These are phyloP conservation scores for Botrytis galanthina DNA, from an alignment of 2,329 filamentous ascomycete genomes.

Conservation along the genomic window DNA sequence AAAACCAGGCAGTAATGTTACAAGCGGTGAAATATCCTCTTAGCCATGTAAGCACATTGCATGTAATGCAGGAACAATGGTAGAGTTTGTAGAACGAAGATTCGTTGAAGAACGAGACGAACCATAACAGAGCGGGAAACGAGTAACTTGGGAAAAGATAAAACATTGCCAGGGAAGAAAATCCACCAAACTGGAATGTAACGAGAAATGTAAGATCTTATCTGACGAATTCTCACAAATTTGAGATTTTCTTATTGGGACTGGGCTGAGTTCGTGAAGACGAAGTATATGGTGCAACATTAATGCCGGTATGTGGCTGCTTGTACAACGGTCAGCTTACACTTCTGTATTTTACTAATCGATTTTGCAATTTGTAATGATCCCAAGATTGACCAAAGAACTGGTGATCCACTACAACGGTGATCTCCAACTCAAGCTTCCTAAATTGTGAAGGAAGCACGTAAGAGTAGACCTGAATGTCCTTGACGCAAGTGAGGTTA, in stretches of 20 bases:
- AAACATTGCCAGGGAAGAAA: neutral
- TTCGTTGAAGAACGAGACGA: constrained; percentile 1
- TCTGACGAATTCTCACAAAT: neutral
- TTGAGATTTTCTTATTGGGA: neutral
- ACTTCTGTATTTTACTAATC: constrained; percentile 12
- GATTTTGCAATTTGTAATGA: constrained; percentile 14
- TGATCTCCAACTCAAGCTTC: neutral
- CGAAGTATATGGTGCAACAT: neutral
- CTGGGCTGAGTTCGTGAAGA: neutral
- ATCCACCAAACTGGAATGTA: neutral
- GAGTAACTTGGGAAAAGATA: neutral
- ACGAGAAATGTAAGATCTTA: neutral
- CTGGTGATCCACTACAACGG: neutral
- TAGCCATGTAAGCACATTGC: constrained; percentile 10
- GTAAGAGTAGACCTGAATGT: neutral
- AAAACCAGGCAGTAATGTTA: neutral
- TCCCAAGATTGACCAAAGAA: neutral
- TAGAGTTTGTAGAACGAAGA: neutral
- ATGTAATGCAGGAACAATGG: neutral
- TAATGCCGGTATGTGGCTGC: neutral
- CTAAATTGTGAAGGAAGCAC: neutral
- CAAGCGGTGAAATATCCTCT: neutral
- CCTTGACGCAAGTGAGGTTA: neutral
- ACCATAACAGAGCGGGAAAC: neutral
- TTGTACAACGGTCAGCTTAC: constrained; percentile 18